A percentile compares a stretch with the other conserved stretches of the same genome.
Conservation (phyloP, 306 rosid species). For the Prosopis cineraria region DNA sequence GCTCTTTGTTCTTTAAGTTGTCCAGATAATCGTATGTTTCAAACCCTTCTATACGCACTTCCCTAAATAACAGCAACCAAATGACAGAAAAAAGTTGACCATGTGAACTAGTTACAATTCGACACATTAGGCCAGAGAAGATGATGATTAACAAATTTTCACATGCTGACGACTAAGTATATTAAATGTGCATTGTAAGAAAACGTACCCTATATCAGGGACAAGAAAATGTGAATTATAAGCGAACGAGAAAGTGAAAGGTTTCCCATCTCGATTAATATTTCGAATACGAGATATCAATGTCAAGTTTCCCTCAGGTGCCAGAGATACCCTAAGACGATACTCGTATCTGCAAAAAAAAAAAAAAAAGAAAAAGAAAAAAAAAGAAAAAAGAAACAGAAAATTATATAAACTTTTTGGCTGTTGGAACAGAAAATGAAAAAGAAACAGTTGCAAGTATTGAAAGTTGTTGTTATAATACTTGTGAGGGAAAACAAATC, state of each 20-base stretch:
- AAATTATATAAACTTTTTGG: not conserved
- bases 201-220: conserved; percentile 76
- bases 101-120: not conserved
- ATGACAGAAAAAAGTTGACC: not conserved
- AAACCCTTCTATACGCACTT: conserved; percentile 82
- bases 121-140: not conserved
- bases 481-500: conserved; percentile 77
- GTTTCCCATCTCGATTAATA: conserved; percentile 66
- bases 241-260: conserved; percentile 76
- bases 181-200: not conserved
- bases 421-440: not conserved
- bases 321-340: conserved; percentile 69
- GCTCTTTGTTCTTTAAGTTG: conserved; percentile 64
- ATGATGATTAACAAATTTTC: too few relatives aligned
- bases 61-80: conserved; percentile 45
- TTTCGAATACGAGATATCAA: conserved; percentile 80
- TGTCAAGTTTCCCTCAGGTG: conserved; percentile 68
- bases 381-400: too few relatives aligned
- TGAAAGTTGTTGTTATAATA: conserved; percentile 8
- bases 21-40: conserved; percentile 88
- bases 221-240: conserved; percentile 65
- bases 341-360: conserved; percentile 61
- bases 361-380: not conserved
- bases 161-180: too few relatives aligned
- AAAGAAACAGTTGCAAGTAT: not conserved